phyloP scores from a whole-genome alignment of 768 basidiomycete genomes.

The Termitomyces sp. region DNA sequence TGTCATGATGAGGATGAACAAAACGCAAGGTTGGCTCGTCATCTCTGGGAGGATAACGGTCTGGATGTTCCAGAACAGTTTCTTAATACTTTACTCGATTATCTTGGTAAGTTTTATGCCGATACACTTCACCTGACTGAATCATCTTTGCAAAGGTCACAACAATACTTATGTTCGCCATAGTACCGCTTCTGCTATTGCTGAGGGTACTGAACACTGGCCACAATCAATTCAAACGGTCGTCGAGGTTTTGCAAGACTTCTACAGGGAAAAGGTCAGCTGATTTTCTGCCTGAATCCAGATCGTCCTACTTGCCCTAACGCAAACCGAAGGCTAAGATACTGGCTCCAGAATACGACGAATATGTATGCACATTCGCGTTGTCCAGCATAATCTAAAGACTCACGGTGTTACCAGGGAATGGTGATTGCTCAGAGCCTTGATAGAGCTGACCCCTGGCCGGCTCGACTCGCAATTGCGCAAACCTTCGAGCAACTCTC shows the following conservation, averaged over 20 bases:
- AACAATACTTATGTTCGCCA: conserved; percentile 75
- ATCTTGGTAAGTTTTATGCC: conserved; percentile 50
- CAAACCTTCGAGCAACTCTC: conserved; percentile 62
- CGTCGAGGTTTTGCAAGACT: conserved; percentile 50
- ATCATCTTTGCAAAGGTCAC: conserved; percentile 46
- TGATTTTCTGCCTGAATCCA: not conserved
- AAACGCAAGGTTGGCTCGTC: conserved; percentile 73
- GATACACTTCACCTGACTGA: not conserved
- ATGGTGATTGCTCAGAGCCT: conserved; percentile 88
- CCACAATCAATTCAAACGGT: conserved; percentile 48
- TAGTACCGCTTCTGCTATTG: conserved; percentile 65
- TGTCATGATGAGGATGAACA: conserved; percentile 85
- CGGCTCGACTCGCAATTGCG: conserved; percentile 70
- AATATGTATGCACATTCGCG: conserved; percentile 58
- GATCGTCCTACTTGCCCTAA: not conserved
- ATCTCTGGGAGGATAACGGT: conserved; percentile 95
- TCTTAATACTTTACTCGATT: conserved; percentile 50
- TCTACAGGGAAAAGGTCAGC: conserved; percentile 79
- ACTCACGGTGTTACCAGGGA: conserved; percentile 44
- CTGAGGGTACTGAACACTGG: conserved; percentile 70
- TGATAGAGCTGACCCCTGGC: conserved; percentile 88
- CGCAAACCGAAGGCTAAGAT: conserved; percentile 59
- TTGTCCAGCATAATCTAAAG: not conserved
- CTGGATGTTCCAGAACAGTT: conserved; percentile 74
- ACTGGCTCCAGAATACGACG: conserved; percentile 87